Percentiles rank a stretch among this genome's conserved stretches.
phyloP scores from a whole-genome alignment of 208 protist species.

The Trichomonas tenax region DNA sequence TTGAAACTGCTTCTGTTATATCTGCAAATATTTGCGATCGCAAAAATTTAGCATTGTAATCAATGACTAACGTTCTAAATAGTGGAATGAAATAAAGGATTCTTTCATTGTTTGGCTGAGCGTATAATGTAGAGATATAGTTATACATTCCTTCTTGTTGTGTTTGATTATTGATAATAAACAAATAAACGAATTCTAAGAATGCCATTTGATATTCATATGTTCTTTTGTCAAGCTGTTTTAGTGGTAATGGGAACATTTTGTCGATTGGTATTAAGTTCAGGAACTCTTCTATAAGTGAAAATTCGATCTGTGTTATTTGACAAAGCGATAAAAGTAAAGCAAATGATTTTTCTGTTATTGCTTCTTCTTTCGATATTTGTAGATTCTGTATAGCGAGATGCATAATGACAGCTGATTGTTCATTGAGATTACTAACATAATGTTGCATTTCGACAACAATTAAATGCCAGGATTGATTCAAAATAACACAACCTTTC shows the following conservation, averaged over 20 bases:
- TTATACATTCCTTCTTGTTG: not conserved
- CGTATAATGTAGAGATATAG: not conserved
- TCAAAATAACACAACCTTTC: not conserved
- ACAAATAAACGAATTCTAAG: not conserved
- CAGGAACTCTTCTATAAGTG: not conserved
- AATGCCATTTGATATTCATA: not conserved
- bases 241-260: not conserved
- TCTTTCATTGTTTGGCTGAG: not conserved
- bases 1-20: not conserved
- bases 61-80: not conserved
- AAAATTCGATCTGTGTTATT: not conserved
- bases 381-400: not conserved
- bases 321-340: not conserved
- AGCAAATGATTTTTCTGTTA: not conserved
- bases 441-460: not conserved
- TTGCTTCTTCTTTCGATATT: not conserved
- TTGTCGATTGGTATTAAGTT: not conserved
- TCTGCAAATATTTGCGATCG: not conserved
- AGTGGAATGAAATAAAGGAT: not conserved
- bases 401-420: not conserved
- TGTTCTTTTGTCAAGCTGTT: not conserved
- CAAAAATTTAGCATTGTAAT: not conserved
- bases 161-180: not conserved
- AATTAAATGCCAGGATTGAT: not conserved
- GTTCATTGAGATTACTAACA: not conserved